These are phyloP conservation scores for Immersiella caudata DNA, from an alignment of 495 filamentous ascomycete genomes.

Conservation along the genomic window DNA sequence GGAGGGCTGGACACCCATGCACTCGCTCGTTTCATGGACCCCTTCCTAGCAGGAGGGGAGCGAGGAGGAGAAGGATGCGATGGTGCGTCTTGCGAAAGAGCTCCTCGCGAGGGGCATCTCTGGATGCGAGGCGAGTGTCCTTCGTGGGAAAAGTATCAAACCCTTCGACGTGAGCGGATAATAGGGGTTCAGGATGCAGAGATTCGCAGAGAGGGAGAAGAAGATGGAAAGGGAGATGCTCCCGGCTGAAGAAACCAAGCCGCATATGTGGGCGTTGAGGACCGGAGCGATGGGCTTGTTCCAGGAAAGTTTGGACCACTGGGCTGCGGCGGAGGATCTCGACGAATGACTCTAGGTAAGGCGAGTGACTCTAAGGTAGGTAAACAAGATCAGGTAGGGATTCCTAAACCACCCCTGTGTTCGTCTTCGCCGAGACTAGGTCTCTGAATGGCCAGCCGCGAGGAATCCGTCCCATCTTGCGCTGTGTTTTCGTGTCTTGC, in stretches of 20 bases:
- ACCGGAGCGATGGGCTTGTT: neutral
- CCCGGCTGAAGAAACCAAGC: neutral
- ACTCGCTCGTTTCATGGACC: constrained; percentile 19
- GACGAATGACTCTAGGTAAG: too few species aligned
- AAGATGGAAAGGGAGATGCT: neutral
- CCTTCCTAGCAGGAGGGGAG: neutral
- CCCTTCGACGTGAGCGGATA: neutral
- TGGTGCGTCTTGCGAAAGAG: constrained; percentile 9
- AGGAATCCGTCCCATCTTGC: too few species aligned
- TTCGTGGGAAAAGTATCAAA: constrained; percentile 5
- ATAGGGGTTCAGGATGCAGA: constrained; percentile 20
- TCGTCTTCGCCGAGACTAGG: too few species aligned
- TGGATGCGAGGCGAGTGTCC: constrained; percentile 1
- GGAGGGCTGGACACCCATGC: constrained; percentile 30
- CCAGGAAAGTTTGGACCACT: neutral
- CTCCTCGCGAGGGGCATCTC: constrained; percentile 16
- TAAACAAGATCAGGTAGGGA: too few species aligned
- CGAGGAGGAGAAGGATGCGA: neutral
- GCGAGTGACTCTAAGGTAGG: too few species aligned
- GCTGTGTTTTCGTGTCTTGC: too few species aligned
- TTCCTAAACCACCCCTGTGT: too few species aligned
- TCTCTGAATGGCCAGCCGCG: too few species aligned
- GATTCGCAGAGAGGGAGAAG: constrained; percentile 2
- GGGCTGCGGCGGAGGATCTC: neutral
- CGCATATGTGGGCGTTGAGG: constrained; percentile 5